Base-by-base conservation (phyloP, 495 filamentous ascomycete species). In the Penicillium bialowiezense region DNA sequence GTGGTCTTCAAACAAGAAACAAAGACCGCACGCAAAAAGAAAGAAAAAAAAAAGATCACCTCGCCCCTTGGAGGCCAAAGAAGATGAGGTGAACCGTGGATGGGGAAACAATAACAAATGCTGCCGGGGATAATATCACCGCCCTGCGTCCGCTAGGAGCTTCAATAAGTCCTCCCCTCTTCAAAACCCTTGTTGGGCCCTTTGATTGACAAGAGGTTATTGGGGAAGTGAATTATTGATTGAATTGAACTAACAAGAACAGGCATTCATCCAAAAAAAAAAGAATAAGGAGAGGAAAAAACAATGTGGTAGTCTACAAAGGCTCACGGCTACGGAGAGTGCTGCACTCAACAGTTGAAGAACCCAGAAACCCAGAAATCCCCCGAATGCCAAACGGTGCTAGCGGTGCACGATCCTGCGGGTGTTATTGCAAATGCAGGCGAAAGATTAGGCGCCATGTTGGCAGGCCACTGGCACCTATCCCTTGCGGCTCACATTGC, bases 401-500 rank as follows among this genome's bases (percentile, higher is more conserved):
- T 47, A 47, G 44, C 33, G 15, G 39, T 42, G 50, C 42, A 52
- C 51, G 44, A 54, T 49, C 51, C 44, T 54, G 51, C 44, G 33
- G 38, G 40, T 40, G 45, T 49, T 28, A 44, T 54, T 54, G 45
- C 51, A 50, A 52, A 48, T 37, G 44, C 42, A 41, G 41, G 18
- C 26, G 5, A 44, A 18, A 48, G 45, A 39, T 48, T 39, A 38
- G 40, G 39, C 39, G 20, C 39, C 40, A 47, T 32, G 32, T 23
- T 49, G 44, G 39, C 42, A 33, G 49, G 19, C 41, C 40, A 55
- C 44, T 40, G 18, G 19, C 49, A 28, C 24, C 24, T 28, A 44
- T 51, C 56, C 60, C 60, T 63, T 63, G 60, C 60, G 60, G 60
- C 56, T 63, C 56, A 63, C 60, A 55, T 57, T 55, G 55, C 55